phyloP scores from a whole-genome alignment of 345 rosid species.

The Eucalyptus erythrocorys region DNA sequence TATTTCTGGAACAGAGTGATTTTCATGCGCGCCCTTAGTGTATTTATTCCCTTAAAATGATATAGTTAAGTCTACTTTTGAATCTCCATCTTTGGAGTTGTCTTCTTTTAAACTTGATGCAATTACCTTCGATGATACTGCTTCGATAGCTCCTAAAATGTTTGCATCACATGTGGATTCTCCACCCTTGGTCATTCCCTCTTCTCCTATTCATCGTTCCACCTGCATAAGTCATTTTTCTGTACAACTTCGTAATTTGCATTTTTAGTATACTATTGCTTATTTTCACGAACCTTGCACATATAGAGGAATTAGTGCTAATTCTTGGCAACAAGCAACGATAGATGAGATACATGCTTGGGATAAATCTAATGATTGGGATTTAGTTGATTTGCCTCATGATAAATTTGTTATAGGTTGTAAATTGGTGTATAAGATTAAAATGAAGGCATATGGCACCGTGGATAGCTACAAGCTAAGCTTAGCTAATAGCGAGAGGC shows the following conservation, averaged over 20 bases:
- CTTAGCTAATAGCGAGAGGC: not conserved
- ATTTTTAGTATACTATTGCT: not conserved
- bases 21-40: no score
- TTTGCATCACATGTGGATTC: not conserved
- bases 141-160: not conserved
- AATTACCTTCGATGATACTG: not conserved
- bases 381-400: not conserved
- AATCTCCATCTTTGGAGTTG: not conserved
- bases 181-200: not conserved
- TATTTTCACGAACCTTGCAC: not conserved
- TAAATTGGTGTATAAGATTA: not conserved
- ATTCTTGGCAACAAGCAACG: not conserved
- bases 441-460: not conserved
- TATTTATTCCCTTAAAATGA: not conserved
- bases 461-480: not conserved
- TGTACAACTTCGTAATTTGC: not conserved
- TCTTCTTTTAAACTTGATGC: not conserved
- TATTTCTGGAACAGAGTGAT: no score
- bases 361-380: not conserved
- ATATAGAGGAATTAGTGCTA: not conserved
- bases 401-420: no score
- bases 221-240: not conserved
- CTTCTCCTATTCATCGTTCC: not conserved
- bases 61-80: no score
- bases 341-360: not conserved